Conservation (phyloP, 176 grass and related monocot species). For the Thalia dealbata region DNA sequence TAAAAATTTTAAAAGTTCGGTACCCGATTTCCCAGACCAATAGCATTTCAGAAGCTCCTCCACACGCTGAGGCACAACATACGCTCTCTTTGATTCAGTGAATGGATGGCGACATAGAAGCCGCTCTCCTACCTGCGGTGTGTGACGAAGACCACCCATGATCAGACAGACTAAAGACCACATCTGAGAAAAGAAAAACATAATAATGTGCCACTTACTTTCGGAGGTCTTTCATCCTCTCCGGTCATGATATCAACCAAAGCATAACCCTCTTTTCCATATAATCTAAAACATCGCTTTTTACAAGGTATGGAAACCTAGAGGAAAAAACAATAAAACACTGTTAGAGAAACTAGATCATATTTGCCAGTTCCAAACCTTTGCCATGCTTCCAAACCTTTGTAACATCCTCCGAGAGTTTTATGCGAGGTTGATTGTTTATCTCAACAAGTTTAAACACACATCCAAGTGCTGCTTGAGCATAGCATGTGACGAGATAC, state of each 20-base stretch:
- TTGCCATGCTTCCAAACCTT: conserved; percentile 46
- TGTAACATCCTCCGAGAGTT: conserved; percentile 91
- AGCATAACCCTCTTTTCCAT: conserved; percentile 83
- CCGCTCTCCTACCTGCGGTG: conserved; percentile 65
- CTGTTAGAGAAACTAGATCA: conserved; percentile 4
- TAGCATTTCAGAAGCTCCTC: conserved; percentile 92
- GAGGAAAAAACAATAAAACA: conserved; percentile 13
- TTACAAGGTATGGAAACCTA: conserved; percentile 98
- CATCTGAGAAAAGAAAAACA: background rate
- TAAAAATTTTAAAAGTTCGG: background rate
- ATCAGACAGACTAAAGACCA: background rate
- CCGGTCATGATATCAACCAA: conserved; percentile 91
- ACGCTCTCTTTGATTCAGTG: conserved; percentile 93
- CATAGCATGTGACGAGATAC: conserved; percentile 91
- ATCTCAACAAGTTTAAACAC: conserved; percentile 99
- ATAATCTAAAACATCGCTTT: conserved; percentile 84
- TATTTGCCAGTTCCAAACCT: background rate
- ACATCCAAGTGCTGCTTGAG: conserved; percentile 96
- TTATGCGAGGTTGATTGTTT: conserved; percentile 88
- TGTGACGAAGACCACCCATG: background rate
- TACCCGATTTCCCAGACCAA: conserved; percentile 78
- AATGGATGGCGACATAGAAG: conserved; percentile 92
- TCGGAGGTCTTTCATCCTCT: conserved; percentile 77
- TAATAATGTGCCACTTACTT: conserved; percentile 24
- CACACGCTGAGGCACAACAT: conserved; percentile 76